phyloP scores from a whole-genome alignment of 2,329 filamentous ascomycete genomes.

The Colletotrichum theobromicola region DNA sequence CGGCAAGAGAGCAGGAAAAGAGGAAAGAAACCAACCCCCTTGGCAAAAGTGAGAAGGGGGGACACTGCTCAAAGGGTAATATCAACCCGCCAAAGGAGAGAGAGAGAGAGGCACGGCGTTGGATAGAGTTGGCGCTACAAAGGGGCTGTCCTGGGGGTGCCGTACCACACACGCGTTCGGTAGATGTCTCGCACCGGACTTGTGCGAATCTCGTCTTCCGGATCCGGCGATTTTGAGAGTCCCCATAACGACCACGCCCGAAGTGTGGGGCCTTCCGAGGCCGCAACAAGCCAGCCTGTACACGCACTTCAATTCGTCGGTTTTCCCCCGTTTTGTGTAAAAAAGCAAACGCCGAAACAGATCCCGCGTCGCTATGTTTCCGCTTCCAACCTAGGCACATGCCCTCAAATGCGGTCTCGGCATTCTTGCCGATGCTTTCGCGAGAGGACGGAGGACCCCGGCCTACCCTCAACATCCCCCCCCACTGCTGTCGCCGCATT shows the following conservation, averaged over 20 bases:
- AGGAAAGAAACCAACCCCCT: not conserved
- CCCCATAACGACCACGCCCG: too few species aligned
- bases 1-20: not conserved
- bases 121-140: not conserved
- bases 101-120: not conserved
- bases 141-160: not conserved
- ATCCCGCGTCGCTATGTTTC: too few species aligned
- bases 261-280: too few species aligned
- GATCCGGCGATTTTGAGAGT: not conserved
- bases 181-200: not conserved
- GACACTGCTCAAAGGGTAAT: not conserved
- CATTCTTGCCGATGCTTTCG: not conserved
- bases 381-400: not conserved
- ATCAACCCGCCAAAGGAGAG: not conserved
- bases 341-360: not conserved
- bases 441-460: not conserved
- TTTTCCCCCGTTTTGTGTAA: not conserved
- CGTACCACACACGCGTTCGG: not conserved
- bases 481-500: not conserved
- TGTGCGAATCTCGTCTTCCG: not conserved
- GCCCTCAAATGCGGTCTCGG: not conserved
- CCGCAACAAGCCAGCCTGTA: too few species aligned
- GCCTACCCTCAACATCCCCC: too few species aligned
- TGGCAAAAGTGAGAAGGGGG: not conserved
- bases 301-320: too few species aligned